Base-by-base conservation (phyloP, 768 basidiomycete species). In the Amanita muscaria region DNA sequence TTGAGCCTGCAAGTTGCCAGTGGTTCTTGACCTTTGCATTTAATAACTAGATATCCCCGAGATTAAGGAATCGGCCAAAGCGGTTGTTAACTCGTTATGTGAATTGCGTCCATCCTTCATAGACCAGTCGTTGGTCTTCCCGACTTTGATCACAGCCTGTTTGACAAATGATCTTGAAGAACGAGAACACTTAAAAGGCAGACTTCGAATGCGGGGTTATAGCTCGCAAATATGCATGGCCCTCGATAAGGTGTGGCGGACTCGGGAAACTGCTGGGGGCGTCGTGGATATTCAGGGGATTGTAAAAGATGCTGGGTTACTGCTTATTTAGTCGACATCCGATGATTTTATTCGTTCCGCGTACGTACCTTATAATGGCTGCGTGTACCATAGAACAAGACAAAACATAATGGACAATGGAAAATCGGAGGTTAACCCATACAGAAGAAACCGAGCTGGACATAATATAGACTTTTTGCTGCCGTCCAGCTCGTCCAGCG, bases 231-330 rank as follows among this genome's bases (percentile, higher is more conserved):
- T 73, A 12, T 64, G 77, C 31, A 65, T 73, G 50, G 59, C 80
- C 49, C 79, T 86, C 76, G 79, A 85, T 56, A 68, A 73, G 1
- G 68, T 82, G 6, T 85, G 82, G 83, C 79, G 80, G 49, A 74
- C 73, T 49, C 71, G 82, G 32, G 80, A 83, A 53, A 68, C 68
- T 34, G 63, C 68, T 46, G 70, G 74, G 23, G 68, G 65, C 30
- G 60, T 68, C 14, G 69, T 78, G 40, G 79, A 83, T 60, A 70
- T 84, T 66, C 72, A 79, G 29, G 76, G 83, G 41, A 73, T 73
- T 22, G 67, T 77, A 62, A 65, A 63, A 52, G 76, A 77, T 24
- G n/a, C 32, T 19, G 35, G 35, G 14, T 24, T 33, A 14, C 24
- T 35, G 22, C 19, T 46, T 25, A 16, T 46, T 6, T n/a, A 37